Evolutionary conservation across 2,329 filamentous ascomycete species (phyloP).

Genomic region (Pseudogymnoascus sp.): DNA sequence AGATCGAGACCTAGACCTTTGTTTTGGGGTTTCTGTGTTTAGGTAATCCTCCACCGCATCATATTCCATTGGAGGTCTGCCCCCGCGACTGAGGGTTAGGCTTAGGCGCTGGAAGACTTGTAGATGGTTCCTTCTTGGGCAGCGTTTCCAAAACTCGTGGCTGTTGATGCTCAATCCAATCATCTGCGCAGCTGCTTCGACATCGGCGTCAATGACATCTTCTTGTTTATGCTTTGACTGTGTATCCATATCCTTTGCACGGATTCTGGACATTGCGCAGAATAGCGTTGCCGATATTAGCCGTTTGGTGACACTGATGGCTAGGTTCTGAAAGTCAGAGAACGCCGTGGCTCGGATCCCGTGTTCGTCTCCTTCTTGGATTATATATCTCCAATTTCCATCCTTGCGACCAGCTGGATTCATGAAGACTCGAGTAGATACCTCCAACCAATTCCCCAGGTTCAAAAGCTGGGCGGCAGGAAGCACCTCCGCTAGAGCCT

Average conservation of each 20-base stretch:
- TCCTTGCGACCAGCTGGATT: slow-evolving; percentile 49
- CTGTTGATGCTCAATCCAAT: slow-evolving; percentile 41
- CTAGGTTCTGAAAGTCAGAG: slow-evolving; percentile 65
- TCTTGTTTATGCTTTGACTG: neutral
- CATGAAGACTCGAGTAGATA: slow-evolving; percentile 68
- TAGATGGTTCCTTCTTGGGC: slow-evolving; percentile 44
- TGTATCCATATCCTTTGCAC: slow-evolving; percentile 31
- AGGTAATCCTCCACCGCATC: slow-evolving; percentile 26
- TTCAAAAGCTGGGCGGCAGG: slow-evolving; percentile 51
- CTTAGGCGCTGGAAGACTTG: slow-evolving; percentile 36
- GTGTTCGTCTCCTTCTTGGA: slow-evolving; percentile 45
- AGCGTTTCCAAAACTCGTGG: slow-evolving; percentile 41
- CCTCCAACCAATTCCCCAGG: slow-evolving; percentile 49
- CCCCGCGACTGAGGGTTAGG: slow-evolving; percentile 16
- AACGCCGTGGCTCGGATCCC: slow-evolving; percentile 67
- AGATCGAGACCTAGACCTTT: slow-evolving; percentile 6
- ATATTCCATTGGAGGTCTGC: slow-evolving; percentile 27
- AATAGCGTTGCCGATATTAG: slow-evolving; percentile 63
- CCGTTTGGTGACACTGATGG: slow-evolving; percentile 58
- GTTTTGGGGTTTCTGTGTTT: slow-evolving; percentile 7
- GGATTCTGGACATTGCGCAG: slow-evolving; percentile 60
- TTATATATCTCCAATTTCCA: slow-evolving; percentile 59
- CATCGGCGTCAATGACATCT: slow-evolving; percentile 23
- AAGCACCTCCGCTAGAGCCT: slow-evolving; percentile 27
- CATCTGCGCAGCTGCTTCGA: slow-evolving; percentile 45